A percentile compares a stretch with the other conserved stretches of the same genome.
phyloP scores from a whole-genome alignment of 495 filamentous ascomycete genomes.

The Penicillium verhagenii region DNA sequence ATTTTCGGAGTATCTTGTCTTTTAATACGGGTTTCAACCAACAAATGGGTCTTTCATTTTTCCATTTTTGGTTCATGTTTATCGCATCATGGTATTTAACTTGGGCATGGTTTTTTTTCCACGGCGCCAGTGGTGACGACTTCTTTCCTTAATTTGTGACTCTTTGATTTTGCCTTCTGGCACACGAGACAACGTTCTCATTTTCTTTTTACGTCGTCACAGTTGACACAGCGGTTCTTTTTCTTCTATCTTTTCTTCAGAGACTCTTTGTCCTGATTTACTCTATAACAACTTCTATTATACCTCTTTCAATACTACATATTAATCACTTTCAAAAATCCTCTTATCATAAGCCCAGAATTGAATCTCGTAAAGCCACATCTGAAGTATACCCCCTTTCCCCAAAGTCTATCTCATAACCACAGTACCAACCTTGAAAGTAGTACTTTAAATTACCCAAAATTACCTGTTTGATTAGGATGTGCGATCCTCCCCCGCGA shows the following conservation, averaged over 20 bases:
- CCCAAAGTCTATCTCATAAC: not conserved
- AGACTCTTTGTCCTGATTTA: not conserved
- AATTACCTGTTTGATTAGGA: slow-evolving; percentile 27
- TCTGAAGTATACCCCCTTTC: not conserved
- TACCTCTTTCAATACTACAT: not conserved
- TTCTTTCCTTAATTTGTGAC: slow-evolving; percentile 12
- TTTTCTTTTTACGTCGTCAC: slow-evolving; percentile 7
- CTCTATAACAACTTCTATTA: not conserved
- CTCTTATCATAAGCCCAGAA: not conserved
- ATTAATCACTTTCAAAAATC: not conserved
- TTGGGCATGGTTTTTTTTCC: slow-evolving; percentile 19
- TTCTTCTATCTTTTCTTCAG: slow-evolving; percentile 4
- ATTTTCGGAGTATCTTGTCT: slow-evolving; percentile 4
- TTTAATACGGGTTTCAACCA: slow-evolving; percentile 2
- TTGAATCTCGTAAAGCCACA: not conserved
- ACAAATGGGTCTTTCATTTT: not conserved
- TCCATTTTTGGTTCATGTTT: not conserved
- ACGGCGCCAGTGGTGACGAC: slow-evolving; percentile 23
- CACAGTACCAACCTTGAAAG: not conserved
- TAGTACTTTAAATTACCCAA: slow-evolving; percentile 10
- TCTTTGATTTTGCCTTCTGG: slow-evolving; percentile 8
- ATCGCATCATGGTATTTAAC: slow-evolving; percentile 19
- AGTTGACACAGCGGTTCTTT: not conserved
- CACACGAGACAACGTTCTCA: slow-evolving; percentile 27
- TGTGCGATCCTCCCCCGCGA: slow-evolving; percentile 31